Evolutionary conservation across 2,329 filamentous ascomycete genomes (phyloP), one percentile per base, ranked within the genome.

Genomic region (Xylariales sp.): DNA sequence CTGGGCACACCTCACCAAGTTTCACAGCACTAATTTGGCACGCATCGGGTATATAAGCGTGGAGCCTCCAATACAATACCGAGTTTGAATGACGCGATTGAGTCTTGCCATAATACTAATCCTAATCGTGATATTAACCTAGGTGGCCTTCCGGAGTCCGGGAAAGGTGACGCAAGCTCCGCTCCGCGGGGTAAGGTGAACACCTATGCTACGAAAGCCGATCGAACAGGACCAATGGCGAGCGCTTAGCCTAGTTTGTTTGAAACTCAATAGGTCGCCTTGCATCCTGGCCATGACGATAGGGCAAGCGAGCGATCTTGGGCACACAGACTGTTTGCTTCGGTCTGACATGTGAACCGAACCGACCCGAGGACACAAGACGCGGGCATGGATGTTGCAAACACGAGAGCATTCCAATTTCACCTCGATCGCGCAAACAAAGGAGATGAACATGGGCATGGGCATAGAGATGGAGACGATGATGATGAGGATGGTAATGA

Each of bases 131-230:
- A 36, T 39, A 14, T 46, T 34, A n/a, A 54, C n/a, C 23, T 54
- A 16, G 39, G 53, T n/a, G 32, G 34, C 34, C 36, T 56, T 36
- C 48, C 61, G 61, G 53, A 62, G 48, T 62, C 57, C 48, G 58
- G 43, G 41, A 10, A 49, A 62, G 64, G 64, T 65, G 60, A 68
- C 56, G 61, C 64, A 64, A 69, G 64, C 60, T 45, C 65, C 16
- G 36, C 56, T 30, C 55, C 67, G 64, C 56, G 60, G 64, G 56
- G 64, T 48, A 58, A 62, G 18, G 1, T 14, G 45, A 23, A 48
- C 32, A 54, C 23, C 23, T 23, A 45, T 41, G 50, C 28, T 23
- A 57, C 10, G 62, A 62, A 59, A 41, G 39, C 55, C 39, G 39
- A 56, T 18, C 6, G 16, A n/a, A 54, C 10, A 48, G 32, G 49